These are phyloP conservation scores for Alternaria ethzedia DNA, from an alignment of 2,329 filamentous ascomycete species.

Conservation along the genomic window DNA sequence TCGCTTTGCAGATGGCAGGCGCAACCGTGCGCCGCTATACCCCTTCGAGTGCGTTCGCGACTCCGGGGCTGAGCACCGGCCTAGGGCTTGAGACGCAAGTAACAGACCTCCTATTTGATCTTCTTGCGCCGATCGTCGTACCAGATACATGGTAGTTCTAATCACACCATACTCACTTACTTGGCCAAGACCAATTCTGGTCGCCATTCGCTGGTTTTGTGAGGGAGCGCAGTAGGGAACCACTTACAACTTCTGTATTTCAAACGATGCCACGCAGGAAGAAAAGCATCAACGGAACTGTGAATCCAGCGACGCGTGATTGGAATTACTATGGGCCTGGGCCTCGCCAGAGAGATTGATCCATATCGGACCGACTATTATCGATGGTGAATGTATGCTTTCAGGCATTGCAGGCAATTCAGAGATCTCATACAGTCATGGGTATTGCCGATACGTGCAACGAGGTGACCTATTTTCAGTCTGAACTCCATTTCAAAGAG, in stretches of 20 bases:
- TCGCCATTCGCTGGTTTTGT: neutral
- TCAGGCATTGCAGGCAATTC: neutral
- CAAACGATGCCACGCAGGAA: neutral
- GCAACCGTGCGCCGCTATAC: conserved; percentile 28
- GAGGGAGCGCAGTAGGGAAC: neutral
- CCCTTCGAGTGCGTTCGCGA: neutral
- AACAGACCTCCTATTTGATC: neutral
- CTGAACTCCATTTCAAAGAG: neutral
- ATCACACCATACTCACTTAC: neutral
- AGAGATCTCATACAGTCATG: neutral
- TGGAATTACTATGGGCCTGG: neutral
- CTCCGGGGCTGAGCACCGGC: neutral
- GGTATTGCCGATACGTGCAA: neutral
- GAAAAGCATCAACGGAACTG: neutral
- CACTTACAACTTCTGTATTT: neutral
- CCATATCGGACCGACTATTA: neutral
- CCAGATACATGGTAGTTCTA: neutral
- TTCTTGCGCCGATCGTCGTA: neutral
- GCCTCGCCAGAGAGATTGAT: neutral
- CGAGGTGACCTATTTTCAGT: neutral
- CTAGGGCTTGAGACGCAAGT: neutral
- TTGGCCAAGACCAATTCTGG: neutral
- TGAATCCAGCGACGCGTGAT: neutral
- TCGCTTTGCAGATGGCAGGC: conserved; percentile 32
- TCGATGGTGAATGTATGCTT: neutral